Evolutionary conservation across 495 filamentous ascomycete species (phyloP), one percentile per base, ranked within the genome.

Genomic region (Podospora pseudocomata): DNA sequence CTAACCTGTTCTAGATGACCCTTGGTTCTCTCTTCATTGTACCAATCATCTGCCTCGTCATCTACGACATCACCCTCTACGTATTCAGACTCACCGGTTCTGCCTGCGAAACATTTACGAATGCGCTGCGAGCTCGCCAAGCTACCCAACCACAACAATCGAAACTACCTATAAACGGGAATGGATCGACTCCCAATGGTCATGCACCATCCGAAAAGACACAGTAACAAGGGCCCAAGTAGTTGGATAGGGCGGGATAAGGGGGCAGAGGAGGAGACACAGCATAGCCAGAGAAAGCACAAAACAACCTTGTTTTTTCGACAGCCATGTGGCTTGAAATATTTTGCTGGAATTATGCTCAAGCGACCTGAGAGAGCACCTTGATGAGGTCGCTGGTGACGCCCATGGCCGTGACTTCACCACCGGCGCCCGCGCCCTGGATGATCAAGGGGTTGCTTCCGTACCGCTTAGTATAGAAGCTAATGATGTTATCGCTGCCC

Each of bases 401-500:
- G 59, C 95, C 95, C 92, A 97, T 97, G 30, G 95, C 95, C 44
- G 95, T 98, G 49, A 97, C 93, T 30, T 97, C 94, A 56, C 90
- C 93, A 72, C 95, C 95, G 64, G 95, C 95, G 64, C 94, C 95
- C 53, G 93, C 94, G 67, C 95, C 95, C 83, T 97, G 93, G 61
- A 99, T 88, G 75, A 97, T 95, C 65, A 97, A 80, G 15, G 95
- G 92, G 77, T 93, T 96, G 67, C 82, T 83, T 54, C 92, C 92
- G 76, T 99, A 98, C 72, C 95, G 87, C 83, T 94, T 90, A 58
- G 95, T 97, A 80, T 95, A 96, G 85, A 99, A 97, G 84, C 88
- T 95, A 74, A 99, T 95, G 75, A 97, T 94, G 82, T 98, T 98
- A 76, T 97, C 95, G 79, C 93, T 97, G 53, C 95, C 95, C 84